phyloP scores from a whole-genome alignment of 345 rosid species.

The Conringia planisiliqua region DNA sequence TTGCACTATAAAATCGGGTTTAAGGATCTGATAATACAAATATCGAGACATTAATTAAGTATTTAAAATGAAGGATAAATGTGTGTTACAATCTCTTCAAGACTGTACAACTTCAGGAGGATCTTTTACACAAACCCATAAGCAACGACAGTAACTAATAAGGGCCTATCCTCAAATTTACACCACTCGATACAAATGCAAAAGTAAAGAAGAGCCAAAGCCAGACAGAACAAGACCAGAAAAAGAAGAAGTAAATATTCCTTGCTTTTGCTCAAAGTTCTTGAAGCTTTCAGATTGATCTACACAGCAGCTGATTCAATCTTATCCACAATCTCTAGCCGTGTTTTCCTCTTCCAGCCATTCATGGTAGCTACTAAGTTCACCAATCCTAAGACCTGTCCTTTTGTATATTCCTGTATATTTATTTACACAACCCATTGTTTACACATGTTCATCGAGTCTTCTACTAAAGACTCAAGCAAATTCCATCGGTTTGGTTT shows the following conservation, averaged over 20 bases:
- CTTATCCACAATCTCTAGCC: slow-evolving; percentile 80
- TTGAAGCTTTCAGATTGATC: slow-evolving; percentile 7
- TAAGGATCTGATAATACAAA: background rate
- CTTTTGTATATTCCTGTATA: slow-evolving; percentile 75
- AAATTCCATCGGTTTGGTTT: background rate
- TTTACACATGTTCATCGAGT: background rate
- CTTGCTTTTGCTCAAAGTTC: background rate
- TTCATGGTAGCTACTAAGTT: slow-evolving; percentile 91
- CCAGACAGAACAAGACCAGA: background rate
- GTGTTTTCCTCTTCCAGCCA: slow-evolving; percentile 94
- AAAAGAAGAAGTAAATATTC: background rate
- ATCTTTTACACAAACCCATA: slow-evolving; percentile 28
- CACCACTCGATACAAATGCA: slow-evolving; percentile 29
- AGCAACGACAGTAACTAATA: slow-evolving; percentile 10
- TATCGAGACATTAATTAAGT: background rate
- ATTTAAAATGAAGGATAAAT: background rate
- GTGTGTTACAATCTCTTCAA: slow-evolving; percentile 28
- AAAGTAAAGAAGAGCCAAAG: slow-evolving; percentile 8
- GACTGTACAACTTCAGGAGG: slow-evolving; percentile 30
- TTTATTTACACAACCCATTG: background rate
- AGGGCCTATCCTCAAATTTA: slow-evolving; percentile 31
- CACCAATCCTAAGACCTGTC: slow-evolving; percentile 72
- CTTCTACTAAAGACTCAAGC: background rate
- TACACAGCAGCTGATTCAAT: slow-evolving; percentile 50
- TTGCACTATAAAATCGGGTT: background rate